Conservation (phyloP, 208 protist genomes). For the Acanthamoeba sp. region DNA sequence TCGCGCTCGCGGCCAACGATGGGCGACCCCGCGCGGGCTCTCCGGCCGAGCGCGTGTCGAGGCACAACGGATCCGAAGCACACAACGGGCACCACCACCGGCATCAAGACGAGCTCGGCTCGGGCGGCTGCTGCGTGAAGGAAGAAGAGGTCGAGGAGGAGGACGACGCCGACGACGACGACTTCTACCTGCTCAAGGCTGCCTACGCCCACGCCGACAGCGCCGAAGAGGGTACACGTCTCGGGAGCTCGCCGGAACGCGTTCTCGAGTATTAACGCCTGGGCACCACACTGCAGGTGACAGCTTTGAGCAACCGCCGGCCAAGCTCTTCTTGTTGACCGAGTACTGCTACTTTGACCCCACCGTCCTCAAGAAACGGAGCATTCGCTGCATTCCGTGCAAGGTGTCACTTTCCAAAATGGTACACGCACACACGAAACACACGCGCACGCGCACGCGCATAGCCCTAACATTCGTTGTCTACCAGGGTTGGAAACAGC, state of each 20-base stretch:
- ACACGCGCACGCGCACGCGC: neutral
- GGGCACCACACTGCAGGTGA: neutral
- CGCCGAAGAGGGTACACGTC: neutral
- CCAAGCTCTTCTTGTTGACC: constrained; percentile 17
- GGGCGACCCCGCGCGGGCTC: neutral
- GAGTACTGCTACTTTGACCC: constrained; percentile 42
- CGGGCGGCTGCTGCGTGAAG: neutral
- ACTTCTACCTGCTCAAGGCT: neutral
- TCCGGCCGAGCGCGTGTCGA: too few species aligned
- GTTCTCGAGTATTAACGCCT: neutral
- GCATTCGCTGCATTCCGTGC: constrained; percentile 40
- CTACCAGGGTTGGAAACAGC: neutral
- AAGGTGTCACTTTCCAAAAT: constrained; percentile 30
- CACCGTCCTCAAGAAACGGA: constrained; percentile 36
- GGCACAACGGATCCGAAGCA: neutral
- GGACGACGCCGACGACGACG: neutral
- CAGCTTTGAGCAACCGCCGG: constrained; percentile 16
- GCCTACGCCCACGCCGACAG: neutral
- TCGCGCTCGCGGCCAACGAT: neutral
- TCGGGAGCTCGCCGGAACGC: neutral
- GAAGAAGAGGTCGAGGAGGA: neutral
- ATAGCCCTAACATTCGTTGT: neutral
- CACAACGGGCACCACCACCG: neutral
- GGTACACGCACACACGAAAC: neutral
- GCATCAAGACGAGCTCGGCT: neutral